phyloP scores from a whole-genome alignment of 768 basidiomycete species.

The Pholiota microspora region DNA sequence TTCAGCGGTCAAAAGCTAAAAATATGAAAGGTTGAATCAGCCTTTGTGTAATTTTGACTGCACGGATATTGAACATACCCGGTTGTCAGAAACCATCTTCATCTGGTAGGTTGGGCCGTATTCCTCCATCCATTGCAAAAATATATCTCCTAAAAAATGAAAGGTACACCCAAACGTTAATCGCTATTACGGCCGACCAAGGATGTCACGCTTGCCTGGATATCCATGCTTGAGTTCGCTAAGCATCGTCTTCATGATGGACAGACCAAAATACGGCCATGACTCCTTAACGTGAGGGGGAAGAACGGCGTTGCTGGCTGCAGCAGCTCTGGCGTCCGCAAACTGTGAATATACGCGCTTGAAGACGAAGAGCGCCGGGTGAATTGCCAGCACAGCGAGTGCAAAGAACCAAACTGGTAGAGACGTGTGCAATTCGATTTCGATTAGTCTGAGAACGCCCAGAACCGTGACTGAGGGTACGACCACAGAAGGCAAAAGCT shows the following conservation, averaged over 20 bases:
- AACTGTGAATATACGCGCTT: conserved; percentile 17
- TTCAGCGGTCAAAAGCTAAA: conserved; percentile 40
- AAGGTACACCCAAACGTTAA: neutral
- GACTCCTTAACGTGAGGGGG: conserved; percentile 28
- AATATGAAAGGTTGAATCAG: conserved; percentile 10
- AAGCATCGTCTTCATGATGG: conserved; percentile 18
- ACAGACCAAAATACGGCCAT: conserved; percentile 17
- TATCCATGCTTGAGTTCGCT: conserved; percentile 30
- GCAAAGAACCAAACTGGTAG: neutral
- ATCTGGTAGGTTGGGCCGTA: conserved; percentile 34
- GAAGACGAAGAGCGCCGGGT: conserved; percentile 8
- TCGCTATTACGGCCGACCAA: neutral
- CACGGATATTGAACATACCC: conserved; percentile 22
- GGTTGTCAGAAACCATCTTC: conserved; percentile 29
- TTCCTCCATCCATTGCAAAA: conserved; percentile 22
- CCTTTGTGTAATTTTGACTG: conserved; percentile 15
- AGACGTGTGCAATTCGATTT: neutral
- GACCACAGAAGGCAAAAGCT: neutral
- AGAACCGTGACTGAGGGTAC: neutral
- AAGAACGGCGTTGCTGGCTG: conserved; percentile 29
- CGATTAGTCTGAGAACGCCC: neutral
- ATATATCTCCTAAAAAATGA: conserved; percentile 25
- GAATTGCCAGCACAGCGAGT: conserved; percentile 1
- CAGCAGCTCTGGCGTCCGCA: conserved; percentile 24
- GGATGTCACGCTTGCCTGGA: conserved; percentile 26